A percentile compares a stretch with the other conserved stretches of the same genome.
Evolutionary conservation across 345 rosid genomes (phyloP).

Genomic region (Salix exigua): DNA sequence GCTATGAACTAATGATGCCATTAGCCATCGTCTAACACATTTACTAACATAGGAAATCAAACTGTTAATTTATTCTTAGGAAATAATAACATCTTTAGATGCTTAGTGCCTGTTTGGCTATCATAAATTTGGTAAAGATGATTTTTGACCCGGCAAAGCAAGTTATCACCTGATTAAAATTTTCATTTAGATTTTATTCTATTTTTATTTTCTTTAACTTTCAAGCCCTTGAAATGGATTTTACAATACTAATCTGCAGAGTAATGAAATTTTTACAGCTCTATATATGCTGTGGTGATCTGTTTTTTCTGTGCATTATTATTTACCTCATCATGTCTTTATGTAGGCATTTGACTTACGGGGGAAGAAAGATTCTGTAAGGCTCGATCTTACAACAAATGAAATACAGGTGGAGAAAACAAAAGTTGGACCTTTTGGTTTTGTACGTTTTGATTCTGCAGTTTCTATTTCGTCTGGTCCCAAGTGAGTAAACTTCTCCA

Average conservation of each 20-base stretch:
- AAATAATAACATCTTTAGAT: not conserved
- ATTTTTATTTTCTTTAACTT: not conserved
- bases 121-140: not conserved
- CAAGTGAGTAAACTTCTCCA: constrained; percentile 53
- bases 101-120: not conserved
- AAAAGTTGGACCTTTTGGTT: constrained; percentile 92
- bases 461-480: constrained; percentile 65
- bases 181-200: not conserved
- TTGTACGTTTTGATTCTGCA: constrained; percentile 79
- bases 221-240: not conserved
- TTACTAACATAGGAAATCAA: not conserved
- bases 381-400: constrained; percentile 64
- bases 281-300: not conserved
- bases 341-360: constrained; percentile 60
- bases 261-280: not conserved
- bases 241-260: not conserved
- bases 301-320: not conserved
- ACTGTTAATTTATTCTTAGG: not conserved
- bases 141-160: not conserved
- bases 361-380: constrained; percentile 49
- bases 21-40: not conserved
- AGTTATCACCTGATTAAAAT: not conserved
- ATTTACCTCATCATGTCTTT: constrained; percentile 15
- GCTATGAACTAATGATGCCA: not conserved
- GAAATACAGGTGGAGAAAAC: constrained; percentile 61